Evolutionary conservation across 768 basidiomycete species (phyloP).

Genomic region (Chalciporus chontae): DNA sequence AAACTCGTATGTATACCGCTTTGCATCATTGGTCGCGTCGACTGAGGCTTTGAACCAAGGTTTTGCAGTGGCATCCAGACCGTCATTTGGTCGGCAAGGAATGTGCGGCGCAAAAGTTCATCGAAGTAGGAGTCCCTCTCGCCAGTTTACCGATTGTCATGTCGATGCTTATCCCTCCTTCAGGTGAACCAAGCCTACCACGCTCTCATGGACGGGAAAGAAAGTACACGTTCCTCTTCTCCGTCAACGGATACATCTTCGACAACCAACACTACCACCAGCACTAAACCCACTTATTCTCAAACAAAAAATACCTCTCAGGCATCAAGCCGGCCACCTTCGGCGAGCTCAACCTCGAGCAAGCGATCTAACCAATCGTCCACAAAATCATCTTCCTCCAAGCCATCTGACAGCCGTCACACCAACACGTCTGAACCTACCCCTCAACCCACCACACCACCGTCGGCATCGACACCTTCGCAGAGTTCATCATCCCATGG

Average conservation of each 20-base stretch:
- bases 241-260: constrained; percentile 27
- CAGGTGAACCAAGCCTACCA: constrained; percentile 59
- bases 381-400: constrained; percentile 9
- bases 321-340: constrained; percentile 30
- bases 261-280: constrained; percentile 16
- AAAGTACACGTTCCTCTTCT: constrained; percentile 29
- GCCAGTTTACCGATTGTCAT: neutral
- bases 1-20: constrained; percentile 43
- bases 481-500: constrained; percentile 6
- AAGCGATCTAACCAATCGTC: constrained; percentile 14
- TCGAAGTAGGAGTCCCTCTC: constrained; percentile 42
- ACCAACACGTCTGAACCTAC: constrained; percentile 9
- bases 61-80: constrained; percentile 67
- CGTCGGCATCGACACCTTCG: constrained; percentile 15
- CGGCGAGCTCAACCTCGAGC: constrained; percentile 29
- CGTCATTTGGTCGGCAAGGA: constrained; percentile 53
- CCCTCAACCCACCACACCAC: constrained; percentile 9
- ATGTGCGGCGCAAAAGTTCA: constrained; percentile 50
- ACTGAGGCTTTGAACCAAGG: constrained; percentile 33
- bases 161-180: neutral
- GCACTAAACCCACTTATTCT: constrained; percentile 20
- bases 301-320: constrained; percentile 19
- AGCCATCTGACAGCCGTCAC: constrained; percentile 11
- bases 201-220: constrained; percentile 43
- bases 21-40: constrained; percentile 20